Conservation (phyloP, 495 filamentous ascomycete genomes). For the Penicillium dipodomyicola region DNA sequence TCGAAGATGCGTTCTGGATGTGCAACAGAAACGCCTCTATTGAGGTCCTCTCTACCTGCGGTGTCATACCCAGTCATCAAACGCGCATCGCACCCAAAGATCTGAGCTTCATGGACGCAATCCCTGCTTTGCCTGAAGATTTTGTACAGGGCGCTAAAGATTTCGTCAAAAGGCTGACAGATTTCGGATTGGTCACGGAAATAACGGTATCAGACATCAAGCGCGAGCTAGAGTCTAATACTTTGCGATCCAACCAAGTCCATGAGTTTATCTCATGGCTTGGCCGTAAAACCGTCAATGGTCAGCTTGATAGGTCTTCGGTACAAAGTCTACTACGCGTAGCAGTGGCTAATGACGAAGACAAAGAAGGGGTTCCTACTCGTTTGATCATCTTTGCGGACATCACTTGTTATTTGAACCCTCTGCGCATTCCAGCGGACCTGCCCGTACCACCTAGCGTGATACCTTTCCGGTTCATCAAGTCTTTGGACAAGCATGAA, state of each 20-base stretch:
- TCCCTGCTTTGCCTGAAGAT: conserved; percentile 78
- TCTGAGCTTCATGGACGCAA: conserved; percentile 83
- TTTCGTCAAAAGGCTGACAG: conserved; percentile 74
- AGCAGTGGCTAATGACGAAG: conserved; percentile 73
- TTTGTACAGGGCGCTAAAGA: conserved; percentile 59
- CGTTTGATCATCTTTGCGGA: conserved; percentile 71
- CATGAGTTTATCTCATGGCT: conserved; percentile 81
- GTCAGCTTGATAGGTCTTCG: conserved; percentile 62
- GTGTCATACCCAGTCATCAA: conserved; percentile 71
- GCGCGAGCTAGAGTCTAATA: conserved; percentile 71
- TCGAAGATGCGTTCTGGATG: conserved; percentile 94
- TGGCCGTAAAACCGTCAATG: conserved; percentile 60
- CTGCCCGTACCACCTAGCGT: conserved; percentile 80
- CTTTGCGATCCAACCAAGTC: conserved; percentile 71
- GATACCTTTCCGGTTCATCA: conserved; percentile 78
- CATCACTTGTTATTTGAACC: conserved; percentile 70
- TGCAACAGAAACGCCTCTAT: conserved; percentile 76
- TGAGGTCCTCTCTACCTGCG: conserved; percentile 82
- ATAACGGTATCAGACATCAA: conserved; percentile 85
- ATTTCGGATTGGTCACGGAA: conserved; percentile 75
- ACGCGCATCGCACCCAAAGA: conserved; percentile 80
- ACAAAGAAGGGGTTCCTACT: conserved; percentile 55
- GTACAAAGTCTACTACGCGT: conserved; percentile 69
- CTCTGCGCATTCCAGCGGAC: conserved; percentile 72
- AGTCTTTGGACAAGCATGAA: conserved; percentile 54